These are phyloP conservation scores for Cercophora newfieldiana DNA, from an alignment of 495 filamentous ascomycete genomes.

Conservation along the genomic window DNA sequence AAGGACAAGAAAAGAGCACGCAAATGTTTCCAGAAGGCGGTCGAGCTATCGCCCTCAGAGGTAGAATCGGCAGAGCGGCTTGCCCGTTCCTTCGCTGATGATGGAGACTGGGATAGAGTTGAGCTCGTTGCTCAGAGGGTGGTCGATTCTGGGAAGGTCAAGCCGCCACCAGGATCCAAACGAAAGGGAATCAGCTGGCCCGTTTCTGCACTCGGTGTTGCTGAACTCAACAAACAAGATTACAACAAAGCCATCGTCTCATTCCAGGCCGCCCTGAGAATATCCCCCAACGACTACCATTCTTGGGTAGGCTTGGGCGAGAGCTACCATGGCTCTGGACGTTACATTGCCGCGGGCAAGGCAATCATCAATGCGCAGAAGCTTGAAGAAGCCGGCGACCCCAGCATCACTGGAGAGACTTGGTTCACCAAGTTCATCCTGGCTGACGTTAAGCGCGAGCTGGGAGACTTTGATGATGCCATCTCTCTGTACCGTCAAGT, in stretches of 20 bases:
- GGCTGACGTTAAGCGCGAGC: slow-evolving; percentile 89
- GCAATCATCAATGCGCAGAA: slow-evolving; percentile 79
- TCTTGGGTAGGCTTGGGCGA: slow-evolving; percentile 96
- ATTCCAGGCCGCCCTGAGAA: slow-evolving; percentile 86
- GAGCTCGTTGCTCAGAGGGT: slow-evolving; percentile 89
- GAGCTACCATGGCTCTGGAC: slow-evolving; percentile 90
- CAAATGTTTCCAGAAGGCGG: slow-evolving; percentile 93
- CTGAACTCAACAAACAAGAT: slow-evolving; percentile 92
- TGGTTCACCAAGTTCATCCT: slow-evolving; percentile 98
- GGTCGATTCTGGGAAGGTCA: slow-evolving; percentile 86
- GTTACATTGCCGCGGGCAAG: slow-evolving; percentile 89
- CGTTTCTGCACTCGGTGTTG: slow-evolving; percentile 92
- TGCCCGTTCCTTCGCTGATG: slow-evolving; percentile 79
- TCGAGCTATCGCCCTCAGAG: slow-evolving; percentile 88
- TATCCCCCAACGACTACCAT: slow-evolving; percentile 82
- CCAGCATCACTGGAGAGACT: slow-evolving; percentile 53
- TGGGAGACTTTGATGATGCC: slow-evolving; percentile 84
- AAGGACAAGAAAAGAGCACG: slow-evolving; percentile 81
- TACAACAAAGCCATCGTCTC: slow-evolving; percentile 83
- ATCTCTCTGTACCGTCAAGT: slow-evolving; percentile 73
- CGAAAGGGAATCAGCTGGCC: slow-evolving; percentile 93
- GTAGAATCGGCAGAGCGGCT: slow-evolving; percentile 85
- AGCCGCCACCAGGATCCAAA: slow-evolving; percentile 86
- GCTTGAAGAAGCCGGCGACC: slow-evolving; percentile 58
- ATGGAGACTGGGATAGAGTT: slow-evolving; percentile 93